phyloP scores from a whole-genome alignment of 495 filamentous ascomycete species.

The Echria macrotheca region DNA sequence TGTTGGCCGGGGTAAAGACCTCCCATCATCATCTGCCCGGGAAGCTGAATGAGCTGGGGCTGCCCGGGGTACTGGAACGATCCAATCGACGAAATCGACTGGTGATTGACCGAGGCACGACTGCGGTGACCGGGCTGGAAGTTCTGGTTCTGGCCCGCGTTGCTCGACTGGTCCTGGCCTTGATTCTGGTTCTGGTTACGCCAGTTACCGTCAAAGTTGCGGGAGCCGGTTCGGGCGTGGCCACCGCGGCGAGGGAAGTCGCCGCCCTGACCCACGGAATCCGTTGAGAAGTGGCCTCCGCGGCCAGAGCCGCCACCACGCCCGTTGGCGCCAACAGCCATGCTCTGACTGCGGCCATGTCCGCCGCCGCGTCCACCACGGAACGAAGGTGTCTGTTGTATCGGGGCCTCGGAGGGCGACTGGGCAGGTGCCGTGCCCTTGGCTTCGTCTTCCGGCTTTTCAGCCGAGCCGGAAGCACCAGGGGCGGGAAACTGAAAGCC shows the following conservation, averaged over 20 bases:
- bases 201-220: conserved; percentile 98
- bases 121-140: conserved; percentile 93
- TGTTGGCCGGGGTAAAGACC: conserved; percentile 79
- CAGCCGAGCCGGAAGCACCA: conserved; percentile 48
- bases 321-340: conserved; percentile 52
- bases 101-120: conserved; percentile 71
- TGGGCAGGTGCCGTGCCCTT: conserved; percentile 36
- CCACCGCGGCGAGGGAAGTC: conserved; percentile 67
- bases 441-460: conserved; percentile 52
- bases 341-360: conserved; percentile 59
- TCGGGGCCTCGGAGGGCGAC: conserved; percentile 40
- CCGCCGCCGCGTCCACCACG: conserved; percentile 45
- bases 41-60: conserved; percentile 82
- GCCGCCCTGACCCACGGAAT: conserved; percentile 30
- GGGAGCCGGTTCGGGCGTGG: conserved; percentile 73
- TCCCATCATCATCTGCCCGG: conserved; percentile 71
- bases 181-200: conserved; percentile 74
- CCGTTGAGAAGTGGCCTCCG: conserved; percentile 29
- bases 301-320: conserved; percentile 40
- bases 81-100: conserved; percentile 79
- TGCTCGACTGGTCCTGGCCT: conserved; percentile 47
- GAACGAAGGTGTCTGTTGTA: conserved; percentile 43
- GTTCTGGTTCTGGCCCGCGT: conserved; percentile 61
- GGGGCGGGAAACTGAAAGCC: conserved; percentile 93
- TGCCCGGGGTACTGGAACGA: conserved; percentile 89